Percentiles rank a stretch among this genome's conserved stretches.
Conservation (phyloP, 495 filamentous ascomycete genomes). For the Chaetomium tenue region DNA sequence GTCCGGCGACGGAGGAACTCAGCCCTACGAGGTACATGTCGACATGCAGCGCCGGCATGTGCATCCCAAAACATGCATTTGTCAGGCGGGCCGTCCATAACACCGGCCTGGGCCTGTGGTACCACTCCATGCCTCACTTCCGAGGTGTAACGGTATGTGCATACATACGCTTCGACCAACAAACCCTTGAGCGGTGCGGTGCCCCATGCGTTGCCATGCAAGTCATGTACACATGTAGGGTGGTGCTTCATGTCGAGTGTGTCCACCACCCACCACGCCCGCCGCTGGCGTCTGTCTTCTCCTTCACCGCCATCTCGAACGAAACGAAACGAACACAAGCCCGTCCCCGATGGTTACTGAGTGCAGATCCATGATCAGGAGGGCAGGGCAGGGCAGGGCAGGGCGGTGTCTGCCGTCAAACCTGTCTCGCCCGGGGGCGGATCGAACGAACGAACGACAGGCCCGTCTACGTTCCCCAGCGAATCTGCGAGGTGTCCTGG, state of each 20-base stretch:
- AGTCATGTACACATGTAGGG: slow-evolving; percentile 11
- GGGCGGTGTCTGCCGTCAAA: not conserved
- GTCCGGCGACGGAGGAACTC: not conserved
- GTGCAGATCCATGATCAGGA: slow-evolving; percentile 4
- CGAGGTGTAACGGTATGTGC: slow-evolving; percentile 5
- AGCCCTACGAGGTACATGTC: slow-evolving; percentile 13
- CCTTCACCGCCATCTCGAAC: slow-evolving; percentile 7
- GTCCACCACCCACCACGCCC: not conserved
- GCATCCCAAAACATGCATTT: slow-evolving; percentile 12
- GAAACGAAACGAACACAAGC: not conserved
- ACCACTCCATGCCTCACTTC: not conserved
- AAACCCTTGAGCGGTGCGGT: not conserved
- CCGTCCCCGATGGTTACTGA: not conserved
- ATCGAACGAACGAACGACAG: not conserved
- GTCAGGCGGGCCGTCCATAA: slow-evolving; percentile 8
- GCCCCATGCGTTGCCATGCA: not conserved
- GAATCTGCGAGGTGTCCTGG: not conserved
- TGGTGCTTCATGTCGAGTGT: slow-evolving; percentile 2
- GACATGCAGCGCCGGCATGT: slow-evolving; percentile 7
- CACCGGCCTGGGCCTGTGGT: not conserved
- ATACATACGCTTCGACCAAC: too few relatives aligned
- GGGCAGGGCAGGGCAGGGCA: not conserved
- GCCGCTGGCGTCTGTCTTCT: not conserved
- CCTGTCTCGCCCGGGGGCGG: slow-evolving; percentile 6
- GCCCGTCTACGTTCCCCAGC: not conserved